These are phyloP conservation scores for Calocera cornea DNA, from an alignment of 768 basidiomycete genomes.

Conservation along the genomic window DNA sequence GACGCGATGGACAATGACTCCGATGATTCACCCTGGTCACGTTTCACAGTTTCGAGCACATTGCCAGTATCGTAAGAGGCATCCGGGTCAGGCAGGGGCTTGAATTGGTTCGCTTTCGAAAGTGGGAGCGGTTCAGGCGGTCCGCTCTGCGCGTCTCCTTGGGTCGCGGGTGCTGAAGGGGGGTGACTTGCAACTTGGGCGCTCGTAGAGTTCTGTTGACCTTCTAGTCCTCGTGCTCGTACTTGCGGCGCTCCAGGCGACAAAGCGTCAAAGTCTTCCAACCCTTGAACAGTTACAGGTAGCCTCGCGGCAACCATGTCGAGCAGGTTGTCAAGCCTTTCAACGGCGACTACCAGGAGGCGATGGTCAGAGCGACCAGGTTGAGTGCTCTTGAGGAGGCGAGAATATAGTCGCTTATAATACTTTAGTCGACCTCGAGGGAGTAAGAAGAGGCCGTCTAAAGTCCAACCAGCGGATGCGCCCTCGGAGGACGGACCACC, in stretches of 20 bases:
- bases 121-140: no score
- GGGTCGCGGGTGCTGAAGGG: no score
- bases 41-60: no score
- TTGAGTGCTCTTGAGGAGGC: slow-evolving; percentile 71
- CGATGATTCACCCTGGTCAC: no score
- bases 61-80: no score
- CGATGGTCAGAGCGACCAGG: slow-evolving; percentile 79
- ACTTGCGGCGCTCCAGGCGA: slow-evolving; percentile 6
- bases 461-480: slow-evolving; percentile 44
- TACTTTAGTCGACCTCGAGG: slow-evolving; percentile 77
- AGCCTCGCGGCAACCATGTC: slow-evolving; percentile 48
- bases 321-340: slow-evolving; percentile 64
- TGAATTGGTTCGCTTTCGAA: no score
- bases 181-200: no score
- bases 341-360: slow-evolving; percentile 63
- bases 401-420: slow-evolving; percentile 79
- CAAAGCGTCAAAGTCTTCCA: background rate
- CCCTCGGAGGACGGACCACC: slow-evolving; percentile 25
- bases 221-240: background rate
- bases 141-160: no score
- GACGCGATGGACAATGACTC: no score
- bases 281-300: slow-evolving; percentile 37
- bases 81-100: no score
- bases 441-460: slow-evolving; percentile 77
- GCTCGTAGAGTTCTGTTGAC: background rate